Evolutionary conservation across 2,329 filamentous ascomycete species (phyloP).

Genomic region (Talaromyces albobiverticillius): DNA sequence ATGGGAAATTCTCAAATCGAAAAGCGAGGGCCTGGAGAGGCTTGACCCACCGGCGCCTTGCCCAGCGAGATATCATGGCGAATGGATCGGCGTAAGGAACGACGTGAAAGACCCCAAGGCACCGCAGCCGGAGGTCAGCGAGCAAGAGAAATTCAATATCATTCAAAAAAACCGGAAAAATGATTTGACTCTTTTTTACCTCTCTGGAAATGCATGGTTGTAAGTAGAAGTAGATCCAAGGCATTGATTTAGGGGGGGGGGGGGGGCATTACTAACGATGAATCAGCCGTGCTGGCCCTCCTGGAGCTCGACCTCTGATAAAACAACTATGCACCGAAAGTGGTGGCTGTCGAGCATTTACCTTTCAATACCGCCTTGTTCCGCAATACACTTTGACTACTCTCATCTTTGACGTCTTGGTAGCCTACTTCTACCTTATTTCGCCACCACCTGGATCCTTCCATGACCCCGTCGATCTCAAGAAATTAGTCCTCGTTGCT

Average conservation of each 20-base stretch:
- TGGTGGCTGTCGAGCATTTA: background rate
- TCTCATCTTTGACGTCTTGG: conserved; percentile 1
- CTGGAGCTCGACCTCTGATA: conserved; percentile 3
- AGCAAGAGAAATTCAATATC: conserved; percentile 5
- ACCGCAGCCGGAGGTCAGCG: background rate
- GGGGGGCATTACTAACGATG: background rate
- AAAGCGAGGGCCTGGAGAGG: conserved; percentile 1
- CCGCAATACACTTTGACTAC: conserved; percentile 4
- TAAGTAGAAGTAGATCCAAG: conserved; percentile 3
- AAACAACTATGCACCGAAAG: background rate
- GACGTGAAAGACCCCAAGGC: background rate
- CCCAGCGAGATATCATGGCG: background rate
- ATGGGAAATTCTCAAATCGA: conserved; percentile 7
- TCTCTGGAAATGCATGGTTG: conserved; percentile 9
- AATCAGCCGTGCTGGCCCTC: conserved; percentile 6
- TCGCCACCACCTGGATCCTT: conserved; percentile 6
- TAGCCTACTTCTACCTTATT: conserved; percentile 7
- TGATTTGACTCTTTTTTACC: conserved; percentile 9
- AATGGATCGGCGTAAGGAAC: conserved; percentile 2
- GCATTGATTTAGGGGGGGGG: too few species aligned
- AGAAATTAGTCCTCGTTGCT: conserved; percentile 8
- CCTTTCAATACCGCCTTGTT: conserved; percentile 9
- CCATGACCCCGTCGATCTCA: conserved; percentile 4
- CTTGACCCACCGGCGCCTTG: conserved; percentile 5
- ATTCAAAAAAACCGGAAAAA: background rate